Evolutionary conservation across 441 rosid species (phyloP).

Genomic region (Erodium moschatum): DNA sequence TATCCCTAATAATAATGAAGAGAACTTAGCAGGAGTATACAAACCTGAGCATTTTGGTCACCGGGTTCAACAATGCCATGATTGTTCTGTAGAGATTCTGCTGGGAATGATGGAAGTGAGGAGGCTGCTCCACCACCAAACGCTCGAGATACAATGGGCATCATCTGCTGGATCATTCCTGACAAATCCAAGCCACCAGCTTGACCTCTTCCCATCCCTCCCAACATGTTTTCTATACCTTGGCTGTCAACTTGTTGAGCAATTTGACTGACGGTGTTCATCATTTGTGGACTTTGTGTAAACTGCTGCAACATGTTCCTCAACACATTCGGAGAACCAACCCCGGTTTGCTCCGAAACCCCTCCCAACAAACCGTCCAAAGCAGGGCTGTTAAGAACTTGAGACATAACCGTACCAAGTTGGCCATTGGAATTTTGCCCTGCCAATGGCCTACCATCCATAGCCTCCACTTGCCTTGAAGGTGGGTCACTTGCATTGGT

Average conservation of each 20-base stretch:
- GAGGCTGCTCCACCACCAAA: slow-evolving; percentile 41
- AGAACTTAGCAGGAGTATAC: background rate
- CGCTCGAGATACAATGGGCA: slow-evolving; percentile 91
- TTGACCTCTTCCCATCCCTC: slow-evolving; percentile 50
- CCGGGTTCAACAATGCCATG: slow-evolving; percentile 24
- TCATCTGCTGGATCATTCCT: slow-evolving; percentile 83
- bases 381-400: slow-evolving; percentile 58
- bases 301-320: slow-evolving; percentile 82
- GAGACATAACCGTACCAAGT: slow-evolving; percentile 55
- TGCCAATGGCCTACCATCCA: slow-evolving; percentile 19
- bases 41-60: slow-evolving; percentile 45
- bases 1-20: background rate
- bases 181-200: slow-evolving; percentile 71
- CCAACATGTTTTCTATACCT: slow-evolving; percentile 65
- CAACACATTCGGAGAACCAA: slow-evolving; percentile 65
- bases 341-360: slow-evolving; percentile 67
- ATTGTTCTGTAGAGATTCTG: slow-evolving; percentile 24
- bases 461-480: slow-evolving; percentile 17
- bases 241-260: slow-evolving; percentile 79
- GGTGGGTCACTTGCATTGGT: slow-evolving; percentile 17
- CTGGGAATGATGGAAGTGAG: slow-evolving; percentile 23
- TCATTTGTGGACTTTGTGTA: slow-evolving; percentile 71
- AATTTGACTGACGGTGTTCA: slow-evolving; percentile 74
- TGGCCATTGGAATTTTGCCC: slow-evolving; percentile 31
- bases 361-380: slow-evolving; percentile 63